Evolutionary conservation across 2,329 filamentous ascomycete genomes (phyloP), one percentile per base, ranked within the genome.

Genomic region (Niveomyces coronatus): DNA sequence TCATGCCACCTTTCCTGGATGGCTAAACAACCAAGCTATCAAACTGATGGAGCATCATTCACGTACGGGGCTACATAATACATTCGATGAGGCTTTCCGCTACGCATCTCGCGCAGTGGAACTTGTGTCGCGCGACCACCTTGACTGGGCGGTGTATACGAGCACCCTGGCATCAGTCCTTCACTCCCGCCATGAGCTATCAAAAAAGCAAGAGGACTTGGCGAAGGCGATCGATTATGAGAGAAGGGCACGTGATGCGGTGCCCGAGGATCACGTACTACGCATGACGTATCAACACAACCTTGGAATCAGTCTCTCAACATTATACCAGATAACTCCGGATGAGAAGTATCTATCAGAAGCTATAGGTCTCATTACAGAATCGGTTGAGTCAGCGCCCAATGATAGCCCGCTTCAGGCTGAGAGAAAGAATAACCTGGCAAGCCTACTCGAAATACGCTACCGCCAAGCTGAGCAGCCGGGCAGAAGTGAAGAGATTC

Each of bases 231-330:
- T 36, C 7, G 11, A 19, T 14, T 15, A 22, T 16, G 24, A 36
- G 16, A n/a, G 34, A 19, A 14, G 14, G 10, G 34, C 24, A 36
- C 9, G 16, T 8, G 10, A 19, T 28, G 17, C 24, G 26, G 14
- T 22, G 10, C 24, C 23, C n/a, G 9, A 36, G 18, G 34, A 29
- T 28, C 20, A 35, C 18, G 29, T 4, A 22, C n/a, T 26, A 30
- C 35, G 31, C 31, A 42, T 23, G 27, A 17, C 17, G 22, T 40
- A 28, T 24, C 32, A 39, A 3, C 32, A 31, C 24, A 36, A 36
- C 17, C 34, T 36, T 29, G 34, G 34, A 9, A 9, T 29, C 17
- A 20, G 16, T 17, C 34, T 36, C 16, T 18, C 15, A 36, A 14
- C 24, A 19, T 36, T 36, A 17, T 29, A 36, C 19, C 14, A 17